A percentile compares a stretch with the other conserved stretches of the same genome.
Evolutionary conservation across 352 stramenopile species (phyloP).

Genomic region (Phytophthora aleatoria): DNA sequence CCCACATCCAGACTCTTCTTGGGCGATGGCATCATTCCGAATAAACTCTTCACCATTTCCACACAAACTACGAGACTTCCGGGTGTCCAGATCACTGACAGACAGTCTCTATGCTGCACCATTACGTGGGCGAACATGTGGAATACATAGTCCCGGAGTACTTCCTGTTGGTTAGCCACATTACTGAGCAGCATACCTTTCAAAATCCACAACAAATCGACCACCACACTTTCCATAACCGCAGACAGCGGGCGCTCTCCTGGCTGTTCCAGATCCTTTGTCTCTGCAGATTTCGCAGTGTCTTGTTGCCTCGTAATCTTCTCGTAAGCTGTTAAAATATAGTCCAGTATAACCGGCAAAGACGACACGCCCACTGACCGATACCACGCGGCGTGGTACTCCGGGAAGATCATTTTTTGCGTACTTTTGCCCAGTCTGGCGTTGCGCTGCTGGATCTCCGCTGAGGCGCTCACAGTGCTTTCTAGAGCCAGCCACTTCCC

Average conservation of each 20-base stretch:
- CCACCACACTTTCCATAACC: constrained; percentile 53
- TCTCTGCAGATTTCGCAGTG: constrained; percentile 4
- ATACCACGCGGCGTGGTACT: constrained; percentile 59
- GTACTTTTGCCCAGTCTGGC: constrained; percentile 65
- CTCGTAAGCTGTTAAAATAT: constrained; percentile 62
- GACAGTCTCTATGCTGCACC: constrained; percentile 41
- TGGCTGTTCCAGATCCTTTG: neutral
- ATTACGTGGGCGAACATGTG: constrained; percentile 73
- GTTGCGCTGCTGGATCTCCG: constrained; percentile 81
- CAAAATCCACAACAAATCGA: constrained; percentile 71
- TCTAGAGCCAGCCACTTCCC: constrained; percentile 77
- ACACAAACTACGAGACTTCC: constrained; percentile 70
- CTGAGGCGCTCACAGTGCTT: constrained; percentile 49
- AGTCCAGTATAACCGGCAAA: constrained; percentile 64
- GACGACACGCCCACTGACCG: constrained; percentile 57
- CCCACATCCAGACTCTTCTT: constrained; percentile 30
- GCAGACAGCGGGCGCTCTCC: constrained; percentile 21
- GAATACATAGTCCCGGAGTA: constrained; percentile 65
- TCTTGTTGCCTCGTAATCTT: constrained; percentile 19
- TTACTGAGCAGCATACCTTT: constrained; percentile 66
- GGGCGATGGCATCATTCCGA: constrained; percentile 48
- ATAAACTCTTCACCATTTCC: constrained; percentile 64
- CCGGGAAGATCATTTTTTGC: constrained; percentile 43
- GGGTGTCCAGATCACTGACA: constrained; percentile 62
- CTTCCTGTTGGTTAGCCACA: constrained; percentile 57